Evolutionary conservation across 2,329 filamentous ascomycete genomes (phyloP).

Genomic region (Penicillium corylophilum): DNA sequence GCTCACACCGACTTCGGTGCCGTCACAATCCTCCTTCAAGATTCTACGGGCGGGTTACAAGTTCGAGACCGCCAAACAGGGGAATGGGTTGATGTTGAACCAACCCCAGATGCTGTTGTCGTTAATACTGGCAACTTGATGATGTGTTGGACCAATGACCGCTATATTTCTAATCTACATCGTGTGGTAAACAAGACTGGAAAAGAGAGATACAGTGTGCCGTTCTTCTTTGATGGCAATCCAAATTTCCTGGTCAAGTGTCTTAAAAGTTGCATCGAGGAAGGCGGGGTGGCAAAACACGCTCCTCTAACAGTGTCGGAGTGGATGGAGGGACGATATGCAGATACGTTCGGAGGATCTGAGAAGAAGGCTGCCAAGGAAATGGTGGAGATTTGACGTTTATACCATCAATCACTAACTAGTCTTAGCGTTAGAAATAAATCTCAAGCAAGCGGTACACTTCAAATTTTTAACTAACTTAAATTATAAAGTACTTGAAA

Average conservation of each 20-base stretch:
- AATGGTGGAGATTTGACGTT: too few species aligned
- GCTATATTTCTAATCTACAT: slow-evolving; percentile 44
- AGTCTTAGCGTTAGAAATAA: too few species aligned
- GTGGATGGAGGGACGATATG: too few species aligned
- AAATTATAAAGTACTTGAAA: too few species aligned
- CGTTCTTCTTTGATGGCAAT: too few species aligned
- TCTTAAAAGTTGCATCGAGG: too few species aligned
- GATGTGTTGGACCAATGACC: slow-evolving; percentile 45
- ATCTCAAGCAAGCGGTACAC: too few species aligned
- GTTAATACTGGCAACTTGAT: slow-evolving; percentile 41
- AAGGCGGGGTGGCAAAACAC: slow-evolving; percentile 34
- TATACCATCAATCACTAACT: too few species aligned
- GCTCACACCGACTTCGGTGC: slow-evolving; percentile 48
- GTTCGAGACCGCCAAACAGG: slow-evolving; percentile 31
- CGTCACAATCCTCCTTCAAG: slow-evolving; percentile 44
- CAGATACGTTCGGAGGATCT: too few species aligned
- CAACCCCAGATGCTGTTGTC: slow-evolving; percentile 29
- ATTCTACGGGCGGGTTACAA: slow-evolving; percentile 40
- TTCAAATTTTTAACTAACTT: too few species aligned
- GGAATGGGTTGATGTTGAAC: slow-evolving; percentile 36
- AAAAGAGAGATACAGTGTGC: slow-evolving; percentile 6
- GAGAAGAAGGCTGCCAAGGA: too few species aligned
- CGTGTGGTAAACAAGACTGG: slow-evolving; percentile 45
- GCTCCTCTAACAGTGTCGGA: slow-evolving; percentile 40
- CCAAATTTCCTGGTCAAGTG: too few species aligned